Percentiles rank a stretch among this genome's conserved stretches.
Evolutionary conservation across 2,329 filamentous ascomycete species (phyloP).

Genomic region (Fusarium luffae): DNA sequence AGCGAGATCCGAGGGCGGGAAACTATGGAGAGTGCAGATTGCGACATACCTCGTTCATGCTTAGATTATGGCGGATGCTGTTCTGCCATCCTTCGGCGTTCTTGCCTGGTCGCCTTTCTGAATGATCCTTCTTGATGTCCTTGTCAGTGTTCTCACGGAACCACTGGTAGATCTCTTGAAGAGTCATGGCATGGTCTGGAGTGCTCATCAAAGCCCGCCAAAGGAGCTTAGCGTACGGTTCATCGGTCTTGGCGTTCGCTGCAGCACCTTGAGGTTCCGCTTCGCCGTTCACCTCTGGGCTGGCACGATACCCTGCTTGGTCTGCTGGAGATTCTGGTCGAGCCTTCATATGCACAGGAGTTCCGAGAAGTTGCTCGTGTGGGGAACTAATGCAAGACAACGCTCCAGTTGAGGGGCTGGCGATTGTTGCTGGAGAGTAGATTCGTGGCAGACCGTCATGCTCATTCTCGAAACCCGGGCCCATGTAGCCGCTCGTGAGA

Average conservation of each 20-base stretch:
- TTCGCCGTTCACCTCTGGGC: conserved; percentile 23
- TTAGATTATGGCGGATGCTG: conserved; percentile 93
- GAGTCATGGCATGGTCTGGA: conserved; percentile 74
- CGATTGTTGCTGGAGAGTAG: conserved; percentile 21
- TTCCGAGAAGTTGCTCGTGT: conserved; percentile 28
- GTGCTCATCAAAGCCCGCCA: conserved; percentile 77
- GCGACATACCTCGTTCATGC: conserved; percentile 85
- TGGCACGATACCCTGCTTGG: conserved; percentile 12
- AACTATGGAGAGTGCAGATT: conserved; percentile 22
- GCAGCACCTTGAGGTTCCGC: conserved; percentile 11
- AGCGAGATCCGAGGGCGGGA: conserved; percentile 24
- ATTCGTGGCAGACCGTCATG: conserved; percentile 27
- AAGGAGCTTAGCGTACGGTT: conserved; percentile 86
- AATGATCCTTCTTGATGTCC: conserved; percentile 70
- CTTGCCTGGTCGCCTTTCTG: conserved; percentile 31
- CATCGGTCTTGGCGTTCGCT: conserved; percentile 54
- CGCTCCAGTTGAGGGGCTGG: conserved; percentile 25
- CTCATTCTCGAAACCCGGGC: conserved; percentile 34
- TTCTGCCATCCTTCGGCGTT: conserved; percentile 85
- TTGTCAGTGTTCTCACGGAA: conserved; percentile 85
- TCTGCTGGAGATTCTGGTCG: conserved; percentile 11
- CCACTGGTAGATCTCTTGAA: conserved; percentile 92
- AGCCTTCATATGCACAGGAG: conserved; percentile 28
- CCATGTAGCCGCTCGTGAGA: conserved; percentile 27
- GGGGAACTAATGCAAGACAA: conserved; percentile 40